These are phyloP conservation scores for Monascus ruber DNA, from an alignment of 2,329 filamentous ascomycete genomes.

Conservation along the genomic window DNA sequence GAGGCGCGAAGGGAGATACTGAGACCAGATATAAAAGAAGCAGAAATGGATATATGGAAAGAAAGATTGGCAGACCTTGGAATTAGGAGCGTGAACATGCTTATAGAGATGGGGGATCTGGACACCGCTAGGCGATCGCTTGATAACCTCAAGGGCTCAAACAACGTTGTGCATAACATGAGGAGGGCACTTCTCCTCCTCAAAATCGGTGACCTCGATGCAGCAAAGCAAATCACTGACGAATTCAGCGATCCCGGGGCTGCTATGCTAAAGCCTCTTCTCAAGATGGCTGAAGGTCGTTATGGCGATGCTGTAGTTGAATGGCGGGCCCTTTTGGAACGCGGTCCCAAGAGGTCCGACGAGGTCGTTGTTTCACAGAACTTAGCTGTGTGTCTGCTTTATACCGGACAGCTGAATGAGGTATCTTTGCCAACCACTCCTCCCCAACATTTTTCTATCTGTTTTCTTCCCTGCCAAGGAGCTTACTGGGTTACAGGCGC, in stretches of 20 bases:
- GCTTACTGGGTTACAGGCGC: slow-evolving; percentile 39
- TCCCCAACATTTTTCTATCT: too few relatives aligned
- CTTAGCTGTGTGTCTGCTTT: slow-evolving; percentile 70
- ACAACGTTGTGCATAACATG: slow-evolving; percentile 20
- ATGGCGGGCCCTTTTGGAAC: slow-evolving; percentile 47
- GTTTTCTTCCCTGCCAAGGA: too few relatives aligned
- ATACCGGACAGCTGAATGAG: slow-evolving; percentile 64
- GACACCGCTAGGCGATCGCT: slow-evolving; percentile 68
- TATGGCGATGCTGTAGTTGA: slow-evolving; percentile 52
- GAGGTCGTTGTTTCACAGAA: slow-evolving; percentile 72
- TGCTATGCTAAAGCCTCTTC: slow-evolving; percentile 45
- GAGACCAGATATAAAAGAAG: slow-evolving; percentile 39
- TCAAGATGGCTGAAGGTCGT: slow-evolving; percentile 72
- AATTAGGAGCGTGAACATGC: slow-evolving; percentile 44
- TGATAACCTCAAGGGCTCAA: slow-evolving; percentile 39
- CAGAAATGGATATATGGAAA: slow-evolving; percentile 57
- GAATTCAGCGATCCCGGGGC: slow-evolving; percentile 28
- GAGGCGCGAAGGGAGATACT: slow-evolving; percentile 58
- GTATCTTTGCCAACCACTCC: slow-evolving; percentile 30
- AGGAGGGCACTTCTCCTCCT: slow-evolving; percentile 59
- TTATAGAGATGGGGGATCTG: slow-evolving; percentile 65
- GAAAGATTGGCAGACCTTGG: slow-evolving; percentile 64
- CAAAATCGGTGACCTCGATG: slow-evolving; percentile 63
- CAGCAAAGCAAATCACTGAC: slow-evolving; percentile 48
- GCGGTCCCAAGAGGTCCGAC: slow-evolving; percentile 30